Conservation (phyloP, 225 moss, liverwort and hornwort species). For the Straminergon stramineum region DNA sequence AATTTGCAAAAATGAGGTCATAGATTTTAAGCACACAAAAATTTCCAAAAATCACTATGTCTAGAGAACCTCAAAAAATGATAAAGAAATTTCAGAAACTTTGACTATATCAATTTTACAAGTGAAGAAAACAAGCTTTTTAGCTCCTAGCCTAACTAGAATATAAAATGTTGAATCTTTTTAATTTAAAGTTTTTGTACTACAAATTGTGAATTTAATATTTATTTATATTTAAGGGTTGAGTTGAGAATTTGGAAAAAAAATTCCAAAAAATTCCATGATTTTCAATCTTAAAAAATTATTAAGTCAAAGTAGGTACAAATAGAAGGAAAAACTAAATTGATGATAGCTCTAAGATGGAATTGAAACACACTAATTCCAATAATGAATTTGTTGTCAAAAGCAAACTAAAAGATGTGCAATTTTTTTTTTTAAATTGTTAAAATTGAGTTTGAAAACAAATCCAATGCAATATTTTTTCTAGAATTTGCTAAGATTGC, state of each 20-base stretch:
- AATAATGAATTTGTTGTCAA: not conserved
- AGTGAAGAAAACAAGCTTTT: too few species aligned
- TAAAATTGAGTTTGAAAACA: not conserved
- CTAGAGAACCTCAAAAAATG: too few species aligned
- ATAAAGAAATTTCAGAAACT: too few species aligned
- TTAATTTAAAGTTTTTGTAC: too few species aligned
- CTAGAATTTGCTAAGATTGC: not conserved
- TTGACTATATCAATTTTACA: too few species aligned
- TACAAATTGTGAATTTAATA: not conserved
- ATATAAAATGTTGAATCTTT: too few species aligned
- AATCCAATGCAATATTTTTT: not conserved
- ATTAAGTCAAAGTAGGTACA: not conserved
- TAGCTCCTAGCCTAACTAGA: too few species aligned
- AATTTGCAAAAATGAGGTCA: too few species aligned
- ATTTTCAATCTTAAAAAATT: too few species aligned
- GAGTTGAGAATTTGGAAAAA: too few species aligned
- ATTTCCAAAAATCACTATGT: too few species aligned
- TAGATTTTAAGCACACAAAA: too few species aligned
- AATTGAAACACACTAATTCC: not conserved
- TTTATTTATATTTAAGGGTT: not conserved
- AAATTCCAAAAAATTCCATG: not conserved
- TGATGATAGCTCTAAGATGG: not conserved
- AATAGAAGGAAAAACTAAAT: not conserved
- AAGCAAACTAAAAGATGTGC: not conserved
- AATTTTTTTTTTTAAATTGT: not conserved